Conservation (phyloP, 177 flowering plant genomes). For the Vitis hybrid region DNA sequence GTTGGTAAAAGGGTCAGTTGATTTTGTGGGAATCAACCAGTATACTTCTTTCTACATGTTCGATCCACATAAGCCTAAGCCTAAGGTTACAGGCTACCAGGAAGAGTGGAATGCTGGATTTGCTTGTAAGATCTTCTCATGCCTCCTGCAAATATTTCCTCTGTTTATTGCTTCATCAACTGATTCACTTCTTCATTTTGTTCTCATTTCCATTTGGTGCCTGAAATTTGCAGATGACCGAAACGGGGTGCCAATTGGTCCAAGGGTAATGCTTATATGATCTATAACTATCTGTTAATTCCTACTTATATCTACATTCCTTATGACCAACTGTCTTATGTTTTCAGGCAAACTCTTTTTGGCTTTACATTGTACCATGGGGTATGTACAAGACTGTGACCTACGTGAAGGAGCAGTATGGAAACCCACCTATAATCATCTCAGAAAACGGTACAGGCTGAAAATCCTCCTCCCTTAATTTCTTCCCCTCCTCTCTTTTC, state of each 20-base stretch:
- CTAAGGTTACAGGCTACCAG: slow-evolving; percentile 43
- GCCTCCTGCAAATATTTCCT: too few relatives aligned
- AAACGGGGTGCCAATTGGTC: slow-evolving; percentile 59
- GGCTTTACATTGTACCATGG: slow-evolving; percentile 79
- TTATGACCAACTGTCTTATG: neutral
- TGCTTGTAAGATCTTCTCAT: slow-evolving; percentile 43
- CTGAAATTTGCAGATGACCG: slow-evolving; percentile 34
- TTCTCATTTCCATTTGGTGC: neutral
- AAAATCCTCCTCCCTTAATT: neutral
- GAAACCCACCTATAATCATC: slow-evolving; percentile 57
- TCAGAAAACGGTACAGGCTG: slow-evolving; percentile 61
- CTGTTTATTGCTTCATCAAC: too few relatives aligned
- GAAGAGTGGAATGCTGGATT: slow-evolving; percentile 65
- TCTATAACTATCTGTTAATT: too few relatives aligned
- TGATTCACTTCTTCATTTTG: too few relatives aligned
- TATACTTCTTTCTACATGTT: slow-evolving; percentile 67
- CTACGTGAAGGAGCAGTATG: slow-evolving; percentile 62
- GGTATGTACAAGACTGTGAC: slow-evolving; percentile 62
- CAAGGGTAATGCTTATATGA: slow-evolving; percentile 28
- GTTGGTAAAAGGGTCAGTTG: slow-evolving; percentile 66
- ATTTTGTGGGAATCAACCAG: slow-evolving; percentile 68
- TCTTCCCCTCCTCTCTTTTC: neutral
- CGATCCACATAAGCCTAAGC: slow-evolving; percentile 20
- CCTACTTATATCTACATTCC: too few relatives aligned
- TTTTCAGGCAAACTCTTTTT: slow-evolving; percentile 59